These are phyloP conservation scores for Aegilops sharonensis DNA, from an alignment of 176 grass and related monocot species.

Conservation along the genomic window DNA sequence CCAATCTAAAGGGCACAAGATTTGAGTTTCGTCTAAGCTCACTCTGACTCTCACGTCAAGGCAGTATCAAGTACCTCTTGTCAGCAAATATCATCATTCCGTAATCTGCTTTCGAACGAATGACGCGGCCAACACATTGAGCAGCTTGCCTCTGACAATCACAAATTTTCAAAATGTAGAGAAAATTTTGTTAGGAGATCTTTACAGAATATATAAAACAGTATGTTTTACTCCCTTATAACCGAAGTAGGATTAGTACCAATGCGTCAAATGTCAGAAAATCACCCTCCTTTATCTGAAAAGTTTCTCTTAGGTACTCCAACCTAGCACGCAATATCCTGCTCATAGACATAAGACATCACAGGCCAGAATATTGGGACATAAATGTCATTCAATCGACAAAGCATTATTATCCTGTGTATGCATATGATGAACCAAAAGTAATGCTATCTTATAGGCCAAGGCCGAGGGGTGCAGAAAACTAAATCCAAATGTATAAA, in stretches of 20 bases:
- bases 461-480: neutral
- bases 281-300: conserved; percentile 98
- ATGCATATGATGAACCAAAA: conserved; percentile 11
- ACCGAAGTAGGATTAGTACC: conserved; percentile 45
- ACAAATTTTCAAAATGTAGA: conserved; percentile 13
- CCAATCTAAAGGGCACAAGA: neutral
- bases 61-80: conserved; percentile 59
- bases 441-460: neutral
- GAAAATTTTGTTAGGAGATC: conserved; percentile 11
- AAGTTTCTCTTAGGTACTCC: conserved; percentile 95
- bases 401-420: neutral
- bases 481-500: conserved; percentile 17
- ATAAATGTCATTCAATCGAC: neutral
- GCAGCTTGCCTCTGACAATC: conserved; percentile 84
- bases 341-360: conserved; percentile 24
- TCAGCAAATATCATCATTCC: conserved; percentile 99
- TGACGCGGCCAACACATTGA: conserved; percentile 95
- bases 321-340: conserved; percentile 96
- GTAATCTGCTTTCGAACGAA: conserved; percentile 96
- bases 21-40: neutral
- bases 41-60: neutral
- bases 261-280: conserved; percentile 95
- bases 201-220: neutral
- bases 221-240: neutral
- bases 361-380: neutral